Evolutionary conservation across 73 alveolate species (phyloP), one percentile per base, ranked within the genome.

Genomic region (Tetrahymena borealis): DNA sequence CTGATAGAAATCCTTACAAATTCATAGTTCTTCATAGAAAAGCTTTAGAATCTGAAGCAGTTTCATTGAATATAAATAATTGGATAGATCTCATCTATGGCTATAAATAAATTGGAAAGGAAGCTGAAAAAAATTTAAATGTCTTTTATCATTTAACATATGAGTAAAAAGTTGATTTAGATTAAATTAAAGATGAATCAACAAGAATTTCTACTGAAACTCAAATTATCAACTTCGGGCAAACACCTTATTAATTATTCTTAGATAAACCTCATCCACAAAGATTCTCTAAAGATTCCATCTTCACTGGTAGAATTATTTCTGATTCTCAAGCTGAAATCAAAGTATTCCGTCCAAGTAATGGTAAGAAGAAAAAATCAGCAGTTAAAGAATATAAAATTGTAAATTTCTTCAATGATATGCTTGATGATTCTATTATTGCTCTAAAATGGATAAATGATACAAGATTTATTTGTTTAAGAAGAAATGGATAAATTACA

Each of bases 71-170:
- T 35, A 85, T 98, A 11, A 40, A 95, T 92, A 31, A 91, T 90
- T 98, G 99, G 99, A 96, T 98, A 90, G 99, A 98, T 91, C 93
- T 94, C 40, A 96, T 98, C 7, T 97, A 96, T 94, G 99, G 99
- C 20, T 98, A 90, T 91, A 98, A 98, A 93, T 97, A 98, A 91
- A 96, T 94, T 37, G 99, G 98, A 77, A 96, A 95, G 77, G 98
- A 97, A 43, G 99, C 99, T 33, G 98, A 94, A 39, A 97, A 97
- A 42, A 91, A 98, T 13, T 92, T 94, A 37, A 98, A 98, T 94
- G 91, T 93, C n/a, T 98, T 94, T 94, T 94, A 94, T 91, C 94
- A 91, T 85, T 32, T 96, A 38, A 97, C 99, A 77, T 98, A 98
- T 93, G 99, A 98, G 90, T 97, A 95, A 94, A 95, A 96, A 36